These are phyloP conservation scores for Tetrapisispora taiwanensis DNA, from an alignment of 805 yeast genomes.

Conservation along the genomic window DNA sequence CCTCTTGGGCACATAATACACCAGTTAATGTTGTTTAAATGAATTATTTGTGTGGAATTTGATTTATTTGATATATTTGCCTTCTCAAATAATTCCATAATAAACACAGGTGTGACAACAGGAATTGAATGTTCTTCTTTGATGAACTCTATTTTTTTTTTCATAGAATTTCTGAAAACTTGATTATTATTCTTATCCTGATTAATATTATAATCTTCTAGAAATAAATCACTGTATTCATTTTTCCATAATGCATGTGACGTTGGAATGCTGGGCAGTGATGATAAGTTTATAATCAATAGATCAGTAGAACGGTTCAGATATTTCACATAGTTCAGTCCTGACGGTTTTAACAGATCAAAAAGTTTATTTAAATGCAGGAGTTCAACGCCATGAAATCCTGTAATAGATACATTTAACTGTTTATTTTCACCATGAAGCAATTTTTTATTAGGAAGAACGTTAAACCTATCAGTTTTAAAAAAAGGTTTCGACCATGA, in stretches of 20 bases:
- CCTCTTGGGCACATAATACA: conserved; percentile 28
- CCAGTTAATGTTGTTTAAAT: conserved; percentile 25
- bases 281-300: conserved; percentile 22
- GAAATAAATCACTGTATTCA: conserved; percentile 22
- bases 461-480: conserved; percentile 19
- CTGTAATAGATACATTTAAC: conserved; percentile 45
- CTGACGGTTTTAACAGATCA: conserved; percentile 34
- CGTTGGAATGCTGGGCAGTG: conserved; percentile 20
- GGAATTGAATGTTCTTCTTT: conserved; percentile 25
- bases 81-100: conserved; percentile 19
- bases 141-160: conserved; percentile 26
- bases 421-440: conserved; percentile 7
- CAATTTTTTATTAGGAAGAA: conserved; percentile 18
- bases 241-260: conserved; percentile 23
- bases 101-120: conserved; percentile 25
- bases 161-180: conserved; percentile 26
- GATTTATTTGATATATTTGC: conserved; percentile 2
- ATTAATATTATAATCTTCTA: conserved; percentile 6
- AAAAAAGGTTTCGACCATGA: conserved; percentile 53
- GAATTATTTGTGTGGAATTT: conserved; percentile 4
- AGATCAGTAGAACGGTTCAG: conserved; percentile 25
- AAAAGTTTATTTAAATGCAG: conserved; percentile 61
- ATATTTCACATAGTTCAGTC: conserved; percentile 18
- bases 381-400: conserved; percentile 68
- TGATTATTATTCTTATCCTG: conserved; percentile 12